Evolutionary conservation across 1,284 basidiomycete species (phyloP), one percentile per base, ranked within the genome.

Genomic region (Sanguinoderma infundibulare): DNA sequence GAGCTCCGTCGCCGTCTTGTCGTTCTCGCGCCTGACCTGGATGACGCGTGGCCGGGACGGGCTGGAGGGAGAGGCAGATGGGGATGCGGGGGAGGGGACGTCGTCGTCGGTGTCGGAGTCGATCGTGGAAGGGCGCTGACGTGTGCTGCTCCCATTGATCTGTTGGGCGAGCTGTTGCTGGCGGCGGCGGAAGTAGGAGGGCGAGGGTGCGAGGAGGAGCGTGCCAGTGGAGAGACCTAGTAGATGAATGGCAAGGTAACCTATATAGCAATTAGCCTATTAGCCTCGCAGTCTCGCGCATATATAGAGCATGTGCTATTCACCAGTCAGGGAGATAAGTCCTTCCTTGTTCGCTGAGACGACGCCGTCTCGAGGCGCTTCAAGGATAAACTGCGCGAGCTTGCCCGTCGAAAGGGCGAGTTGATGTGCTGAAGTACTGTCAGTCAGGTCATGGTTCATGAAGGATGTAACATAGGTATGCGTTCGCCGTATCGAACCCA

Each of bases 331-430:
- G 4, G 91, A 96, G 24, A 90, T 82, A 38, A 99, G 71, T 0
- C 98, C 97, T 73, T 98, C 95, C 72, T 98, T 98, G 78, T 99
- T 98, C 39, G 87, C 84, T n/a, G 85, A 87, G 34, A 97, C 66
- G 4, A 96, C 55, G 30, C 81, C 81, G 3, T 76, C 78, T 1
- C 96, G 85, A 2, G 85, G 83, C 0, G 85, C 82, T 0, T 84
- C 73, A 17, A 96, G 78, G 1, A 93, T 83, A 75, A 88, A 95
- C 0, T 76, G 46, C 69, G 90, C 83, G 3, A 95, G 75, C 1
- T 83, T 79, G 1, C 82, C 76, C 1, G 73, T 72, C 3, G 86
- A 83, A 3, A 98, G 79, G 0, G 82, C 68, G 0, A 86, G 54
- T 72, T 97, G 92, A 56, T 97, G 92, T 1, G 77, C 92, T 95